Percentiles rank a stretch among this genome's conserved stretches.
phyloP scores from a whole-genome alignment of 306 rosid genomes.

The Lagenaria siceraria region DNA sequence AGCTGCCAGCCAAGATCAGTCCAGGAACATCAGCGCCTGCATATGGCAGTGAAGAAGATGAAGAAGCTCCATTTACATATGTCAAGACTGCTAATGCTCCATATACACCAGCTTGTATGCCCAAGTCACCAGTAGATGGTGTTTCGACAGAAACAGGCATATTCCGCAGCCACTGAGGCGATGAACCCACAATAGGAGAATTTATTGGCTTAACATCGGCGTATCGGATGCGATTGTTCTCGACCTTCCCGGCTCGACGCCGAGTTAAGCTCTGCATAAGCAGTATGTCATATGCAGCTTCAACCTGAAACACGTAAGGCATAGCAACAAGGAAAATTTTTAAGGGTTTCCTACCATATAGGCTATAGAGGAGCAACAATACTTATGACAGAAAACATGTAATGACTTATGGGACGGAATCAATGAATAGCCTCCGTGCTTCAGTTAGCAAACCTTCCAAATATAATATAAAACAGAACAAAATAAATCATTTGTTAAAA shows the following conservation, averaged over 20 bases:
- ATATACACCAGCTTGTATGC: constrained; percentile 86
- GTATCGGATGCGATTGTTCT: constrained; percentile 56
- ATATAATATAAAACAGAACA: background rate
- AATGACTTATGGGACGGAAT: background rate
- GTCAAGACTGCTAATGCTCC: constrained; percentile 86
- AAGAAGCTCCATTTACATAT: constrained; percentile 54
- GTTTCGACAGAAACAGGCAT: constrained; percentile 56
- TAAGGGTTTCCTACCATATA: background rate
- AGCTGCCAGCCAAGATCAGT: constrained; percentile 95
- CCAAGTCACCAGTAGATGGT: constrained; percentile 68
- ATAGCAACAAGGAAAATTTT: background rate
- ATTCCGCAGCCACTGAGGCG: constrained; percentile 80
- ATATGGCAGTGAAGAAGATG: constrained; percentile 35
- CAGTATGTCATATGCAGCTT: constrained; percentile 97
- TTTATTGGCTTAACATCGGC: constrained; percentile 88
- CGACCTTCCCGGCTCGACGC: constrained; percentile 87
- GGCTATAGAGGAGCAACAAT: background rate
- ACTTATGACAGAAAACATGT: background rate
- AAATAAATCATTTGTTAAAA: background rate
- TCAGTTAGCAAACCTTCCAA: background rate
- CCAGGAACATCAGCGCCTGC: constrained; percentile 86
- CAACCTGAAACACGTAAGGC: constrained; percentile 34
- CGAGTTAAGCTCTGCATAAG: constrained; percentile 87
- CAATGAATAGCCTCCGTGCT: background rate
- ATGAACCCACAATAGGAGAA: constrained; percentile 36